Evolutionary conservation across 2,329 filamentous ascomycete species (phyloP), one percentile per base, ranked within the genome.

Genomic region (Colletotrichum somersetense): DNA sequence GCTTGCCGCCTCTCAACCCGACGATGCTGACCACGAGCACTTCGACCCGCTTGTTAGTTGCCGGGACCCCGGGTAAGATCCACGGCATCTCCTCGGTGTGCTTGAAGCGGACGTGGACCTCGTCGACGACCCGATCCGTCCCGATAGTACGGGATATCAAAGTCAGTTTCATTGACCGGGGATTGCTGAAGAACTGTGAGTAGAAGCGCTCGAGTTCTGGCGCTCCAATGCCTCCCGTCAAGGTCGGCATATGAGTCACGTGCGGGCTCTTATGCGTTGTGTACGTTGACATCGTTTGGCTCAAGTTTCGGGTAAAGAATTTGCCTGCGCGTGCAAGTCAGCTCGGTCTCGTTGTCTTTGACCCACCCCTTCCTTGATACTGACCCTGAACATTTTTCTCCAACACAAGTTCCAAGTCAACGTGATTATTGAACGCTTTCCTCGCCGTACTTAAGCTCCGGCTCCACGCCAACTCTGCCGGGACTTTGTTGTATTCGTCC

Each of bases 401-500:
- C 83, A 92, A 88, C 12, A 91, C 87, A 1, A 85, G 83, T 76
- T 93, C 91, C 3, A 92, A 81, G 66, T 93, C 89, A 33, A 89
- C 89, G 59, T 86, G 85, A 0, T 87, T 88, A 0, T 89, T 88
- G 77, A 94, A 93, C 0, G 89, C 91, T 72, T 85, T 86, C 52
- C 90, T 85, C 46, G 93, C 83, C 0, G 85, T 81, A 1, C 84
- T 84, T 69, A 95, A 77, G 46, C 89, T 91, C 10, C 93, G 85
- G n/a, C 86, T 89, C 87, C 91, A 94, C 0, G 92, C 91, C 26
- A 94, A 77, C n/a, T 88, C 86, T 1, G 91, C 88, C 0, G 87
- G 87, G 3, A 92, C 83, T 12, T 86, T 83, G 74, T 94, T 87
- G 75, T 90, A 94, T 74, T 92, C 89, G 2, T 92, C 90, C 42